phyloP scores from a whole-genome alignment of 169 alveolate genomes.

The Toxoplasma gondii region DNA sequence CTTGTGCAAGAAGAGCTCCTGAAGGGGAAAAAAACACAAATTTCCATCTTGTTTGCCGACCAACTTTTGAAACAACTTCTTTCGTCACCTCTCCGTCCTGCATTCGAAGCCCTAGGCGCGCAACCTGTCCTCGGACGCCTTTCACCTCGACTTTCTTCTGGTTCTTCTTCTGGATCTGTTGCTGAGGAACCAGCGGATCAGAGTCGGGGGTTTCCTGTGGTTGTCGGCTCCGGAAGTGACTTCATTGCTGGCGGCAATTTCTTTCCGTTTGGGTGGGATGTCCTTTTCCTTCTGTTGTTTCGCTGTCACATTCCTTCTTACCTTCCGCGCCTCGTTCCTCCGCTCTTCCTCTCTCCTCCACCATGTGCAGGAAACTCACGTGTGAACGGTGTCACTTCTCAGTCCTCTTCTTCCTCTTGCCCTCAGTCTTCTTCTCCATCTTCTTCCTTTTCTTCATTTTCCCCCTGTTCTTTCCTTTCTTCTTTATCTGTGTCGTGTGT shows the following conservation, averaged over 20 bases:
- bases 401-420: no score
- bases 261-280: constrained; percentile 66
- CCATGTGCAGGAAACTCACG: not conserved
- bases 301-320: constrained; percentile 13
- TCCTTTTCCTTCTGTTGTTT: constrained; percentile 47
- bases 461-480: not conserved
- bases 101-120: not conserved
- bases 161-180: not conserved
- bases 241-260: constrained; percentile 38
- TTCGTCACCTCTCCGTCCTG: not conserved
- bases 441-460: not conserved
- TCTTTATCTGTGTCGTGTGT: not conserved
- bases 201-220: not conserved
- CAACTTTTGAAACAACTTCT: not conserved
- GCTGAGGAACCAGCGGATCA: not conserved
- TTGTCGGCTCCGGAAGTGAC: not conserved
- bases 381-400: no score
- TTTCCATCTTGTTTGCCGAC: not conserved
- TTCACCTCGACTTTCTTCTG: not conserved
- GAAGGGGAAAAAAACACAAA: not conserved
- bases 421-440: not conserved
- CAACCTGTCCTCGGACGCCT: not conserved
- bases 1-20: not conserved
- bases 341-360: not conserved
- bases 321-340: constrained; percentile 42